Conservation (phyloP, 2,329 filamentous ascomycete species). For the Aspergillus phoenicis region DNA sequence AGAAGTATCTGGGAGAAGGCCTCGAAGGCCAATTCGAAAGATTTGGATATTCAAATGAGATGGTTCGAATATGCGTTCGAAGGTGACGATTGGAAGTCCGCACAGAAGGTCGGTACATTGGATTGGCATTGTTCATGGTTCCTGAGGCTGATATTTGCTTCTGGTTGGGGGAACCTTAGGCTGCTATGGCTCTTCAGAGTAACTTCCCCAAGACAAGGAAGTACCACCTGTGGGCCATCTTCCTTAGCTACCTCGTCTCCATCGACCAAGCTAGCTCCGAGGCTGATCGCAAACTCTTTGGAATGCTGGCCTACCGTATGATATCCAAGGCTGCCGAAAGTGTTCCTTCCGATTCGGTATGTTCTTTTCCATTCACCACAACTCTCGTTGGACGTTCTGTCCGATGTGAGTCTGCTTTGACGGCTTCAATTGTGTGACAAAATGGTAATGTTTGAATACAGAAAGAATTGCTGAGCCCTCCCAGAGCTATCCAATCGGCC, state of each 20-base stretch:
- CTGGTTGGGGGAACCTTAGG: constrained; percentile 34
- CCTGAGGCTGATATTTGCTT: not conserved
- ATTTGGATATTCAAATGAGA: constrained; percentile 46
- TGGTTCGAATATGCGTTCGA: constrained; percentile 50
- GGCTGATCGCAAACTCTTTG: constrained; percentile 49
- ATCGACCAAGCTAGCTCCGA: constrained; percentile 41
- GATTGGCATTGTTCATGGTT: not conserved
- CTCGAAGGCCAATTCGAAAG: constrained; percentile 47
- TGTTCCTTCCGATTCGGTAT: constrained; percentile 48
- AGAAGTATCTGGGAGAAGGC: constrained; percentile 51
- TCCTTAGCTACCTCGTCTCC: constrained; percentile 48
- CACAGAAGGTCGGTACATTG: constrained; percentile 50
- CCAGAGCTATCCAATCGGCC: constrained; percentile 49
- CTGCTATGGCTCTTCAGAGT: constrained; percentile 53
- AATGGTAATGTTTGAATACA: constrained; percentile 30
- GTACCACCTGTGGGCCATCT: constrained; percentile 54
- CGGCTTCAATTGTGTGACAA: constrained; percentile 17
- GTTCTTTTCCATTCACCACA: constrained; percentile 13
- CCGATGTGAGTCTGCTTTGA: not conserved
- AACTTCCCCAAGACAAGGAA: constrained; percentile 52
- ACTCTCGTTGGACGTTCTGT: not conserved
- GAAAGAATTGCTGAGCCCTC: constrained; percentile 44
- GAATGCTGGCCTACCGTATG: constrained; percentile 55
- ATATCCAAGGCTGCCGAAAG: constrained; percentile 50
- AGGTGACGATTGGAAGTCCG: constrained; percentile 48